These are phyloP conservation scores for Shiraia sp. DNA, from an alignment of 2,329 filamentous ascomycete species.

Conservation along the genomic window DNA sequence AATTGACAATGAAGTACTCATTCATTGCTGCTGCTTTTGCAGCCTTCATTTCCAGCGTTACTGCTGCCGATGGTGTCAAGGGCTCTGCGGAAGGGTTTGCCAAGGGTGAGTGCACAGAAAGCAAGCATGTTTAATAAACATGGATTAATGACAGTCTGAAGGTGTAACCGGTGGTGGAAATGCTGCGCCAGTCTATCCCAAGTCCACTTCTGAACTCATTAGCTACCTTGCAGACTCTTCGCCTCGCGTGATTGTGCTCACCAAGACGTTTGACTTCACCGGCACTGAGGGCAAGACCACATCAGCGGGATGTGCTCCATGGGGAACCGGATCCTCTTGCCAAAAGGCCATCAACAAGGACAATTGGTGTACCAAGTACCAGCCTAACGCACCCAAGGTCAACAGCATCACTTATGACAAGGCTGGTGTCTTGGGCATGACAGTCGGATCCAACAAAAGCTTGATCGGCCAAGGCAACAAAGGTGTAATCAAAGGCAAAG, in stretches of 20 bases:
- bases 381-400: constrained; percentile 54
- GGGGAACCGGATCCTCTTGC: constrained; percentile 56
- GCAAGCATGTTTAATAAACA: background rate
- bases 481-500: constrained; percentile 63
- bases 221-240: constrained; percentile 60
- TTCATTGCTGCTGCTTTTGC: background rate
- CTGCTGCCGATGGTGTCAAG: constrained; percentile 28
- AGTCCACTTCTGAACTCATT: constrained; percentile 55
- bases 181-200: constrained; percentile 26
- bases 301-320: constrained; percentile 60
- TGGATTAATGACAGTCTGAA: constrained; percentile 1
- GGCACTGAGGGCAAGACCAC: constrained; percentile 58
- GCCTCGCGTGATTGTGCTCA: constrained; percentile 62
- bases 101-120: constrained; percentile 16
- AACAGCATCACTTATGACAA: constrained; percentile 55
- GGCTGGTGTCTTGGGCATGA: constrained; percentile 56
- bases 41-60: constrained; percentile 18
- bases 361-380: constrained; percentile 62
- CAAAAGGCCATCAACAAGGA: constrained; percentile 63
- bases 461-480: constrained; percentile 57
- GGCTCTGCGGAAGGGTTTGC: constrained; percentile 32
- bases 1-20: constrained; percentile 1
- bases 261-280: constrained; percentile 60
- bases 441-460: constrained; percentile 61
- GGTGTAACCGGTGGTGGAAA: constrained; percentile 29